Evolutionary conservation across 2,329 filamentous ascomycete genomes (phyloP), one percentile per base, ranked within the genome.

Genomic region (Xylaria sp.): DNA sequence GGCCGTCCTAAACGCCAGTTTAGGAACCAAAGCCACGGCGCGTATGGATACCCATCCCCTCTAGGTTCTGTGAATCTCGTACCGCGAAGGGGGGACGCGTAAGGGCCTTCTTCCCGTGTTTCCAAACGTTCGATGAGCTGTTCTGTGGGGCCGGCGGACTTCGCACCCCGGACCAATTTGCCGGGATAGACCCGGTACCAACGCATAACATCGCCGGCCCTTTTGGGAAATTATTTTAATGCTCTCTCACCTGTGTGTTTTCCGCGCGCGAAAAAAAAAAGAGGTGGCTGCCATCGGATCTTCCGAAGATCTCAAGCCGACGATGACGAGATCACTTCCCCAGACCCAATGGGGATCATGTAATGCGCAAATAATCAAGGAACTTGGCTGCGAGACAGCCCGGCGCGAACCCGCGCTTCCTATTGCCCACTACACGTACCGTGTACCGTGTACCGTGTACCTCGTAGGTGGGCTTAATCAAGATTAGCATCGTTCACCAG

Each of bases 221-320:
- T 47, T 71, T 76, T 75, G 71, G 76, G 76, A 78, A 77, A 76
- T 76, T 75, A 66, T 67, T 69, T n/a, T 62, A 69, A 70, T 67
- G 66, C 66, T 64, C 60, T 54, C 68, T 62, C n/a, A n/a, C n/a
- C 71, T 72, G 70, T 62, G 66, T 56, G 56, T 48, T 59, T 63
- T 64, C 59, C 64, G 65, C 63, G 61, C 69, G 54, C 55, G 57
- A 56, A 61, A 53, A n/a, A n/a, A n/a, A n/a, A n/a, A n/a, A n/a
- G n/a, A n/a, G n/a, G 60, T 60, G 59, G 61, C 66, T 72, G 74
- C 75, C 61, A 52, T 69, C 66, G 63, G 68, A 65, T 63, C 53
- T 56, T 58, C 65, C 59, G 65, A 57, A 64, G 64, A 67, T 68
- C 64, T 60, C 55, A 60, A 56, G 54, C 53, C 57, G 58, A 60